A percentile compares a stretch with the other conserved stretches of the same genome.
Evolutionary conservation across 768 basidiomycete species (phyloP).

Genomic region (Clitopilus passeckerianus): DNA sequence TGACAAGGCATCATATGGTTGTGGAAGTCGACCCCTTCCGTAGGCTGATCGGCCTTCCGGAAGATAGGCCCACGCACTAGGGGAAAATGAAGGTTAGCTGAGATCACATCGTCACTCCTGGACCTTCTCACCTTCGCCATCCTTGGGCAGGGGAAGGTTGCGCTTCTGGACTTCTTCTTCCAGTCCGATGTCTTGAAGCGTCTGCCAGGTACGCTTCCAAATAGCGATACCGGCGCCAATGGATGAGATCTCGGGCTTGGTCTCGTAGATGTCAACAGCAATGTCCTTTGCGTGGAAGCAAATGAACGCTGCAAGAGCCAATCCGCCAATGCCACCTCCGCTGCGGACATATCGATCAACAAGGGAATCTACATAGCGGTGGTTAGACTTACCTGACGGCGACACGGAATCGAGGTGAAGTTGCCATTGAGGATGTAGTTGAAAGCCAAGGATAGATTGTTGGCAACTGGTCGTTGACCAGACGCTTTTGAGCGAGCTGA

Average conservation of each 20-base stretch:
- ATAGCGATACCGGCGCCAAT: conserved; percentile 36
- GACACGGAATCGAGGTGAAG: conserved; percentile 6
- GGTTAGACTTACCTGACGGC: conserved; percentile 4
- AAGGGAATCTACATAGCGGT: not conserved
- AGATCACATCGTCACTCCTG: not conserved
- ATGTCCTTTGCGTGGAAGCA: conserved; percentile 21
- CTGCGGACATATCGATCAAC: conserved; percentile 3
- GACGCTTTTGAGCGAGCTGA: too few species aligned
- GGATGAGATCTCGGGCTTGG: conserved; percentile 30
- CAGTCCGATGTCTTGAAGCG: conserved; percentile 33
- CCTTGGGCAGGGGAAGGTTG: conserved; percentile 16
- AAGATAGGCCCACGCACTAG: conserved; percentile 18
- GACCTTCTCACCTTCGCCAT: conserved; percentile 17
- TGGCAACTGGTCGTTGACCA: too few species aligned
- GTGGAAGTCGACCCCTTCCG: conserved; percentile 17
- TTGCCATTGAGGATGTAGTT: conserved; percentile 8
- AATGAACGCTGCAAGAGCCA: conserved; percentile 32
- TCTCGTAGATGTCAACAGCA: conserved; percentile 35
- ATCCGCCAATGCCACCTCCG: conserved; percentile 30
- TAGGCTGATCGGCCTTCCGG: conserved; percentile 18
- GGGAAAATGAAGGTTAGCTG: not conserved
- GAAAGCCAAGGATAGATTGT: too few species aligned
- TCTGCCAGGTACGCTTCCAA: conserved; percentile 34
- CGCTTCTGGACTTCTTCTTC: conserved; percentile 17
- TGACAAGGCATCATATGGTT: conserved; percentile 19